Base-by-base conservation (phyloP, 1,139 yeast genomes). In the Keqinozyma sinolaborantium region DNA sequence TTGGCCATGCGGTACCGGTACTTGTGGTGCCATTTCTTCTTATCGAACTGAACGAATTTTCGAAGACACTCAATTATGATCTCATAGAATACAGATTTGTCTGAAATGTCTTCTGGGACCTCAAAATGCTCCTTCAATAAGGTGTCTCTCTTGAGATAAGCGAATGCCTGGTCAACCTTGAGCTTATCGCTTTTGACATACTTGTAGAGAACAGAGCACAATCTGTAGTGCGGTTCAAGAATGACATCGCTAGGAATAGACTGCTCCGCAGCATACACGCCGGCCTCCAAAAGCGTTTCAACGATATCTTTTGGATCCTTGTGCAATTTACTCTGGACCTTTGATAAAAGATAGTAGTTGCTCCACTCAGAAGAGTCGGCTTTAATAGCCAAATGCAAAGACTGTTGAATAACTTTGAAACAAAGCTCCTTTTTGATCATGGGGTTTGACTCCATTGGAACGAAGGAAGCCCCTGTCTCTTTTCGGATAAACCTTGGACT, bases 11-110 rank as follows among this genome's bases (percentile, higher is more conserved):
- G 65, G 49, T 73, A 88, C 3, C 77, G 70, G 2, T 97, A 95
- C 33, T 84, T 75, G 49, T 92, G 98, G 32, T 88, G 95, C 97
- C 97, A 88, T 35, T 79, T 86, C 51, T 80, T 84, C 54, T 83
- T 88, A 51, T 92, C 97, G 14, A 73, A 62, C 0, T 64, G 39
- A 14, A 73, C 58, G 5, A 88, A 51, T 27, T 50, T 56, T 24
- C 47, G 51, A 13, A 70, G 50, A 14, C 65, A 50, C 3, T 38
- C 35, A 3, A 64, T 42, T 3, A 66, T 45, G 3, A 47, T 32
- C 9, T 45, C 36, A 33, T 45, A 57, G 30, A 61, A 56, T 3
- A 39, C 36, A 48, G 58, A 28, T 52, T 58, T 36, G 69, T 23
- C 13, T 23, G 5, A 10, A 23, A 23, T 10, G 12, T n/a, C 13